Base-by-base conservation (phyloP, 805 yeast genomes). In the Lipomyces orientalis region DNA sequence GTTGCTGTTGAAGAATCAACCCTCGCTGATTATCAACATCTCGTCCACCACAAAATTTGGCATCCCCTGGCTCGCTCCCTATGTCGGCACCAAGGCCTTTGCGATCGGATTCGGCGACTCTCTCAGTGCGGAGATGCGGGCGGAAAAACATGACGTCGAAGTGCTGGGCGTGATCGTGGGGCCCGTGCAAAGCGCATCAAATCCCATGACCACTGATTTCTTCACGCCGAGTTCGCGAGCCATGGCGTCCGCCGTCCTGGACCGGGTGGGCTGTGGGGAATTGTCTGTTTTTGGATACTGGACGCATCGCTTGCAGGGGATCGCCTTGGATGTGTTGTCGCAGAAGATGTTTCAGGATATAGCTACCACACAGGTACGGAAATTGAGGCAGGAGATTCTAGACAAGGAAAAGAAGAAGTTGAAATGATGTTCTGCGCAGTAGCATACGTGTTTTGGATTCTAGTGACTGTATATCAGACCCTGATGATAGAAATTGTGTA, bases 271-370 rank as follows among this genome's bases (percentile, higher is more conserved):
- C n/a, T 43, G 49, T n/a, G 49, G 49, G 19, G 49, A 43, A 43
- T 43, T 43, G 49, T 43, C 49, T 1, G 49, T 43, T 43, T 43
- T 0, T 0, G 49, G 49, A 14, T 2, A 43, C 4, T 43, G 49
- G 49, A 2, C 49, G 9, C 49, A 43, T 43, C 49, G 49, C n/a
- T 43, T 43, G 49, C 49, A 43, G 19, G 49, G 49, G 49, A 43
- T 43, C 7, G 49, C 49, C 49, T 14, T 14, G 49, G 49, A 43
- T 43, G 49, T 43, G 22, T 43, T 43, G n/a, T 16, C 49, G 49
- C 49, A 43, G 49, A 43, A 43, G 49, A 43, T n/a, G 49, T 43
- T 43, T 43, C 49, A 43, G 49, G 22, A n/a, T 43, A 43, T 43
- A 14, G 49, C 49, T 14, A 43, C 49, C 9, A 43, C 49, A 16